Base-by-base conservation (phyloP, 352 stramenopile genomes). In the Phytophthora niederhauseri region DNA sequence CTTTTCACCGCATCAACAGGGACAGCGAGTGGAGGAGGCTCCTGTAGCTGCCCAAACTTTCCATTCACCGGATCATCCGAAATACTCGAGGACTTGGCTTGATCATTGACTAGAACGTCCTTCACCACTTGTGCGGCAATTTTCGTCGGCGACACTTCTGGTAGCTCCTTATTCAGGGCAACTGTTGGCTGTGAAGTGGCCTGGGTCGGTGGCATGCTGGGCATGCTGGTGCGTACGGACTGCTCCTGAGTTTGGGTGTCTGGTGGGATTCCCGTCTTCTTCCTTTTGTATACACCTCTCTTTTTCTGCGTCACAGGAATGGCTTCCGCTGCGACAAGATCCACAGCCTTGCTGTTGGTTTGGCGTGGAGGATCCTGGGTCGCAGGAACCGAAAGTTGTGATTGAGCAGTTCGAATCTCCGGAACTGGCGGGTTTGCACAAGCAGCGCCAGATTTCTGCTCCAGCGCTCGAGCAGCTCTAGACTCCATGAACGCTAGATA, bases 401-500 rank as follows among this genome's bases (percentile, higher is more conserved):
- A 24, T 41, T 57, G 46, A 11, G 61, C 5, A n/a, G 30, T 15
- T 41, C 41, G 30, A 15, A 20, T 45, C 6, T 4, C 2, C 19
- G 56, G 19, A 8, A 46, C 20, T 60, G 57, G 24, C 28, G 26
- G 45, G 14, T n/a, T 59, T 8, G 49, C 52, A 17, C 7, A 52
- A 3, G 61, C n/a, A 2, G 61, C 20, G 8, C 19, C 41, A 26
- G 24, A 26, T 19, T 64, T 57, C 34, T 79, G 68, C 22, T 76
- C 38, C 38, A 64, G 38, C 12, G 58, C 64, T 5, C 65, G 60
- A 57, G 68, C 57, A 24, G 59, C 59, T 64, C 62, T 56, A 26
- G 68, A 68, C 45, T 75, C 51, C 63, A 67, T 64, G 30, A 73
- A 67, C 11, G 55, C 53, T 50, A 61, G 31, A 66, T 70, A 66